Base-by-base conservation (phyloP, 768 basidiomycete genomes). In the Gloeopeniophorella convolvens region DNA sequence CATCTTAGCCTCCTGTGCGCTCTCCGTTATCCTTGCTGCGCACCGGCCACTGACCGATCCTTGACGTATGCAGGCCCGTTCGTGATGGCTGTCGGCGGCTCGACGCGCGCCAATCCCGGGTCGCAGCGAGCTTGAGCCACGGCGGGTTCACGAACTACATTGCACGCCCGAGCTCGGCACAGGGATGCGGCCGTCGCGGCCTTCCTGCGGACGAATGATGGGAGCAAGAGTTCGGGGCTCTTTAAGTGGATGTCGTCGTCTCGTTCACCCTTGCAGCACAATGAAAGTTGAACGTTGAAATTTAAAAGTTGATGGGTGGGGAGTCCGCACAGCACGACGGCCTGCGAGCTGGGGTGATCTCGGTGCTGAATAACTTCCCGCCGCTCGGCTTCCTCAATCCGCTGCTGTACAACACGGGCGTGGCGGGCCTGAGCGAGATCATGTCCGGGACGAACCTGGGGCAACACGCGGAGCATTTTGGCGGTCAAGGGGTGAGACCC, bases 31-130 rank as follows among this genome's bases (percentile, higher is more conserved):
- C 7, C 0, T 34, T 41, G 4, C 16, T 20, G 12, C 3, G 15
- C 15, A 0, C 8, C 21, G 35, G 11, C 35, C 21, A 4, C 7
- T 4, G n/a, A 6, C 16, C 12, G 12, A 18, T 28, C 18, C n/a
- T 34, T 30, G 15, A 15, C 26, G n/a, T 10, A 10, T 21, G 16
- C 41, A 60, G 60, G 61, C 59, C 83, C 82, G 3, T 85, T 70
- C 48, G 74, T 85, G 15, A 85, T 83, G 11, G 42, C 78, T 3
- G 75, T 88, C 3, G 85, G 68, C 24, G 68, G 81, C 3, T 85
- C 84, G 0, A 74, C 70, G 2, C 66, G 66, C 40, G 64, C 79
- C 50, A 76, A 75, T 61, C 81, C 82, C 4, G 83, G 62, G 67
- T 75, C 35, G 80, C 77, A 12, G 66, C 74, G 47, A 69, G 65